Conservation (phyloP, 768 basidiomycete species). For the Leccinum subgranulosum region DNA sequence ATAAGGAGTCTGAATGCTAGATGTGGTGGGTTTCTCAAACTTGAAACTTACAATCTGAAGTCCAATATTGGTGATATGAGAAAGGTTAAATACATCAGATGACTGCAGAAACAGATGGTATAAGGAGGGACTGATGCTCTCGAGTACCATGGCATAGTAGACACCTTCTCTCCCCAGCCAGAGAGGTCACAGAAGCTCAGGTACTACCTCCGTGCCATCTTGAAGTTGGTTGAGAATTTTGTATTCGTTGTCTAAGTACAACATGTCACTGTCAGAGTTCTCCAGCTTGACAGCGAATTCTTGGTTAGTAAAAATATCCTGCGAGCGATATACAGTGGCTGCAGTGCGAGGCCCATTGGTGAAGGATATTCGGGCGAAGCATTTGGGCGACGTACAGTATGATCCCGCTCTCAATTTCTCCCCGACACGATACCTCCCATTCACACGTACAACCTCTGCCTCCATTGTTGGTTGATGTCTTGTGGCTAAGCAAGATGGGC, state of each 20-base stretch:
- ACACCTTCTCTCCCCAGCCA: slow-evolving; percentile 1
- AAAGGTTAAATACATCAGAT: neutral
- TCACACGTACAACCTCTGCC: too few species aligned
- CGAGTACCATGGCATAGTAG: neutral
- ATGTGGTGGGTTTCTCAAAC: too few species aligned
- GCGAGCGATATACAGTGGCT: too few species aligned
- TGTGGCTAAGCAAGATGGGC: too few species aligned
- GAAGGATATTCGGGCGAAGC: too few species aligned
- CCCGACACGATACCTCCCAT: too few species aligned
- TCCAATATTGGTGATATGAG: neutral
- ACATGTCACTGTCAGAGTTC: neutral
- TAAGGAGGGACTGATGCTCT: slow-evolving; percentile 2
- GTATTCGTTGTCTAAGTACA: neutral
- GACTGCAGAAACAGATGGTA: neutral
- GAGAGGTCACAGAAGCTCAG: neutral
- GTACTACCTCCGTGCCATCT: neutral
- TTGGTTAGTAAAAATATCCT: too few species aligned
- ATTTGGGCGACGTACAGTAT: too few species aligned
- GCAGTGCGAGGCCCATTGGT: too few species aligned
- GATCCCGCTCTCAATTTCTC: too few species aligned
- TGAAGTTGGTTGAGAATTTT: neutral
- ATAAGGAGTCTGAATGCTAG: neutral
- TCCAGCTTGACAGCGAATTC: too few species aligned
- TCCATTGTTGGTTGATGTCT: too few species aligned
- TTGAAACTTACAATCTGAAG: neutral